Evolutionary conservation across 306 rosid species (phyloP).

Genomic region (Vigna nakashimae): DNA sequence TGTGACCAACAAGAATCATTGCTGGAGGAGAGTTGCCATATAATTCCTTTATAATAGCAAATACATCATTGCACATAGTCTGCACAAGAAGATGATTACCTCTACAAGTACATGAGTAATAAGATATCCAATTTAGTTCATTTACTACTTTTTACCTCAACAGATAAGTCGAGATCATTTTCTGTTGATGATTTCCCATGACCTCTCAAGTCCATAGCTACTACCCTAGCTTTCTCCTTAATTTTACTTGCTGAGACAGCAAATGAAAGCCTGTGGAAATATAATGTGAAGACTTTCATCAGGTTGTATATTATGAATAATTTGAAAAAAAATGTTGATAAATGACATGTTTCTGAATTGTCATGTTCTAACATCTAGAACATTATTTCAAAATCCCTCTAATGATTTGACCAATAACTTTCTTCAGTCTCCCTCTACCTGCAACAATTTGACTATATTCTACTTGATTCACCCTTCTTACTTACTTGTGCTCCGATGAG

Average conservation of each 20-base stretch:
- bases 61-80: constrained; percentile 94
- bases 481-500: neutral
- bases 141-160: constrained; percentile 64
- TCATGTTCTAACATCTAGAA: neutral
- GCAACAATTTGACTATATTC: constrained; percentile 2
- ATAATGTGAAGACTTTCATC: constrained; percentile 35
- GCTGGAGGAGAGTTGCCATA: constrained; percentile 87
- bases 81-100: constrained; percentile 53
- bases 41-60: constrained; percentile 76
- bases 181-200: constrained; percentile 89
- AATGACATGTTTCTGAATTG: neutral
- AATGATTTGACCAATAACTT: neutral
- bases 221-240: constrained; percentile 86
- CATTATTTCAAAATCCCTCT: neutral
- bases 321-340: constrained; percentile 13
- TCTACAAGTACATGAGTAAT: constrained; percentile 38
- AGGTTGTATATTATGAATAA: constrained; percentile 35
- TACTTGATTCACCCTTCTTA: neutral
- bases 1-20: constrained; percentile 84
- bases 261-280: constrained; percentile 80
- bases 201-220: constrained; percentile 95
- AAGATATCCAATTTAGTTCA: constrained; percentile 4
- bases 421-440: neutral
- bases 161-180: constrained; percentile 79
- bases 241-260: constrained; percentile 75